Percentiles rank a stretch among this genome's conserved stretches.
Evolutionary conservation across 768 basidiomycete genomes (phyloP).

Genomic region (Macrocybe gigantea): DNA sequence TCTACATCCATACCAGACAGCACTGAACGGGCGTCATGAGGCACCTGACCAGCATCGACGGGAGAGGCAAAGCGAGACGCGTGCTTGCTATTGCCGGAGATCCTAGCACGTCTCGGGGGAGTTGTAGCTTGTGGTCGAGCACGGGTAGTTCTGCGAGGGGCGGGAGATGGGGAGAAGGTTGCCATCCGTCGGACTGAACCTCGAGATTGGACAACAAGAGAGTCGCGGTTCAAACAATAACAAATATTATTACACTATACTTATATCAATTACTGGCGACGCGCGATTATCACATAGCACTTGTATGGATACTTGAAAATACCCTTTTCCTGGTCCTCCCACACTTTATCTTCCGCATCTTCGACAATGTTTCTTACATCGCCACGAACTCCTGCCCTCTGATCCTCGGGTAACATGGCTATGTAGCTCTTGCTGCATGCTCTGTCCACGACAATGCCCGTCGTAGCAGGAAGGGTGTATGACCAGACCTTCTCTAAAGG

Average conservation of each 20-base stretch:
- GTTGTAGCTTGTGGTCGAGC: constrained; percentile 20
- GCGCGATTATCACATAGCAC: constrained; percentile 50
- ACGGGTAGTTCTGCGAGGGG: constrained; percentile 37
- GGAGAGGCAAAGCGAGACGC: constrained; percentile 41
- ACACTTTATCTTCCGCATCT: constrained; percentile 55
- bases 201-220: background rate
- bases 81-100: constrained; percentile 21
- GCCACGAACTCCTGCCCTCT: constrained; percentile 45
- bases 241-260: background rate
- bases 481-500: constrained; percentile 52
- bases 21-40: constrained; percentile 34
- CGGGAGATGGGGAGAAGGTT: background rate
- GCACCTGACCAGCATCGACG: constrained; percentile 14
- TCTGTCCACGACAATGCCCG: constrained; percentile 56
- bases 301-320: constrained; percentile 80
- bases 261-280: constrained; percentile 18
- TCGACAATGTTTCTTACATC: constrained; percentile 52
- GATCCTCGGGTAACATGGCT: constrained; percentile 50
- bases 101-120: constrained; percentile 23
- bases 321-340: constrained; percentile 72
- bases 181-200: background rate
- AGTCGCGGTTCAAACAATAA: background rate
- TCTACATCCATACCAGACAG: constrained; percentile 66
- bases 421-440: constrained; percentile 86
- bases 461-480: constrained; percentile 46